Base-by-base conservation (phyloP, 2,329 filamentous ascomycete species). In the Alternaria angustiovoidea region DNA sequence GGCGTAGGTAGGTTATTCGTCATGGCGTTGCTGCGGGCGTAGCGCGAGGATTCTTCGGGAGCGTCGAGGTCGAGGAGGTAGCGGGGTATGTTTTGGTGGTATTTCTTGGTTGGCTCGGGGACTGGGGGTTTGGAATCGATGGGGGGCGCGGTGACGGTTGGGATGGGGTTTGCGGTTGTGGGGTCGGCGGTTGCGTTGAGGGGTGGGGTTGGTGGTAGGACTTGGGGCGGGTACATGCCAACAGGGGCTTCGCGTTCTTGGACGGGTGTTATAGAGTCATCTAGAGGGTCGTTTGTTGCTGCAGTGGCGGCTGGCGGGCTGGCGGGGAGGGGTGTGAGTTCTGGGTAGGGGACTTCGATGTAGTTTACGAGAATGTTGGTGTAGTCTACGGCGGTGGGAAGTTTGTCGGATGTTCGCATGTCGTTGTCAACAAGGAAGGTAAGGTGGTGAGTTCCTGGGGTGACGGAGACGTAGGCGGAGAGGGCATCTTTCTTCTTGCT, bases 311-410 rank as follows among this genome's bases (percentile, higher is more conserved):
- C 8, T 42, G 63, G 60, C 30, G 59, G 64, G 28, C 69, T 64
- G 36, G 60, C 60, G 39, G 68, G 58, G 32, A 66, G 56, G 11
- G 83, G 82, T 5, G 42, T 43, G 30, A 89, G 80, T 72, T 94
- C 90, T 57, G 93, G 90, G 36, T 92, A 88, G 71, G 87, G 92
- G 63, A 98, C 91, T 81, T 99, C 95, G 74, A 99, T 92, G 77
- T 98, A 99, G 81, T 99, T 99, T 80, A 99, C 94, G 18, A 99
- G 85, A 75, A 97, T 96, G 81, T 98, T 98, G 66, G 93, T 96
- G 78, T 96, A 97, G 78, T 99, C 95, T 59, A 99, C 95, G 2
- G 95, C 96, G 0, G 95, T 98, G 14, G 95, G 94, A 56, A 97
- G 84, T 65, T 91, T 88, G 61, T 91, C 89, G 16, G 93, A 95